Percentiles rank a stretch among this genome's conserved stretches.
These are phyloP conservation scores for Sporothrix schenckii DNA, from an alignment of 2,329 filamentous ascomycete genomes.

Conservation along the genomic window DNA sequence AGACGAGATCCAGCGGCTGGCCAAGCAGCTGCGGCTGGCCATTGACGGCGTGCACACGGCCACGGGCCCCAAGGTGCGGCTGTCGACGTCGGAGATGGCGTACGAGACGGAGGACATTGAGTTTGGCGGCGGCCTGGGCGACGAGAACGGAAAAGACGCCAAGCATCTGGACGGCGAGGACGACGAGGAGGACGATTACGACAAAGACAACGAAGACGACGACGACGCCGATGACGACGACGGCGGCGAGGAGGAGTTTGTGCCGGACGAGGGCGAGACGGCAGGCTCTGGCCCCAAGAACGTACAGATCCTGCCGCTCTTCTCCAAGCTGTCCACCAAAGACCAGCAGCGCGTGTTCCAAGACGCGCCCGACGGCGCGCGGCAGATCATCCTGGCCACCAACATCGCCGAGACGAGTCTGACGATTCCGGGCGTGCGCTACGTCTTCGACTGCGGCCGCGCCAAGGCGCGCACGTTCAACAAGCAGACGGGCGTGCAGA, in stretches of 20 bases:
- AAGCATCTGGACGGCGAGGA: slow-evolving; percentile 26
- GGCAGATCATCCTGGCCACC: slow-evolving; percentile 86
- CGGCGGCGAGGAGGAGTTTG: slow-evolving; percentile 65
- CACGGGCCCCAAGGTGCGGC: slow-evolving; percentile 68
- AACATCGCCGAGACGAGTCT: slow-evolving; percentile 97
- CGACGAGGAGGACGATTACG: slow-evolving; percentile 52
- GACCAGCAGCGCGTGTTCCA: slow-evolving; percentile 93
- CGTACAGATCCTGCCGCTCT: slow-evolving; percentile 89
- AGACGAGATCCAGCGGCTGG: slow-evolving; percentile 84
- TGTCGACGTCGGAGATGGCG: slow-evolving; percentile 75
- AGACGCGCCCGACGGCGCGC: slow-evolving; percentile 75
- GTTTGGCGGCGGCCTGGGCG: slow-evolving; percentile 60
- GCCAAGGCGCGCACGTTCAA: slow-evolving; percentile 93
- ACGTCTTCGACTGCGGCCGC: slow-evolving; percentile 92
- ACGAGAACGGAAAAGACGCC: slow-evolving; percentile 45
- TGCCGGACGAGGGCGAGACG: slow-evolving; percentile 66
- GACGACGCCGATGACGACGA: slow-evolving; percentile 60
- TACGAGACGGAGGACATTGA: slow-evolving; percentile 87
- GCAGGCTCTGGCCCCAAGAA: slow-evolving; percentile 65
- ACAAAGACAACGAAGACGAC: slow-evolving; percentile 53
- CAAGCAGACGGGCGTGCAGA: slow-evolving; percentile 85
- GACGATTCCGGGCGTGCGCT: slow-evolving; percentile 92
- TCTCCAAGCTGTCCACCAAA: slow-evolving; percentile 85
- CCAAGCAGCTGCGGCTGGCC: slow-evolving; percentile 72
- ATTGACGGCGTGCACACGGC: slow-evolving; percentile 61